Evolutionary conservation across 179 eudicot species (phyloP).

Genomic region (Corrigiola litoralis): DNA sequence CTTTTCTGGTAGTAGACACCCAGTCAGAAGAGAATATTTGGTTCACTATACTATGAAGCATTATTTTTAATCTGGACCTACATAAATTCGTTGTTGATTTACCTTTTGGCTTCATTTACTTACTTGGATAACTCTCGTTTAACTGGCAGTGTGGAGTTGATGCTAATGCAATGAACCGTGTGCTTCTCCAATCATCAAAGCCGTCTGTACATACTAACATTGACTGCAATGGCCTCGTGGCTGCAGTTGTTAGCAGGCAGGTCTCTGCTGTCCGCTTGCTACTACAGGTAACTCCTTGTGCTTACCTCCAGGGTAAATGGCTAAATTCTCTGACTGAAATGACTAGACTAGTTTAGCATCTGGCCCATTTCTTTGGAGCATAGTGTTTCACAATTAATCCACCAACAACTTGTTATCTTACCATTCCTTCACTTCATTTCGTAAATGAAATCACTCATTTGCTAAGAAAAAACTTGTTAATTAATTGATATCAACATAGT

Average conservation of each 20-base stretch:
- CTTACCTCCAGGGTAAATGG: neutral
- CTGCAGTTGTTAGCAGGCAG: constrained; percentile 84
- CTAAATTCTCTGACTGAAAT: neutral
- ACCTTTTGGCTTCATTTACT: constrained; percentile 8
- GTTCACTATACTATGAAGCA: neutral
- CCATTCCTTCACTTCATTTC: neutral
- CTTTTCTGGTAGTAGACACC: neutral
- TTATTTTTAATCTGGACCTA: neutral
- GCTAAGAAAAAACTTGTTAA: too few species aligned
- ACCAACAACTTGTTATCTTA: neutral
- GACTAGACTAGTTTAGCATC: constrained; percentile 8
- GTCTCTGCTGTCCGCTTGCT: constrained; percentile 59
- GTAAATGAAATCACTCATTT: too few species aligned
- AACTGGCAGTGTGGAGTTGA: constrained; percentile 75
- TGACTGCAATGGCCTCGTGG: constrained; percentile 74
- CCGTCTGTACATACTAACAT: constrained; percentile 77
- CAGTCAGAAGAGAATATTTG: neutral
- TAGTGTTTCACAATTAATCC: neutral
- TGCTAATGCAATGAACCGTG: constrained; percentile 57
- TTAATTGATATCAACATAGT: too few species aligned
- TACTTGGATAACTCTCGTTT: neutral
- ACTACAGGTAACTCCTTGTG: constrained; percentile 55
- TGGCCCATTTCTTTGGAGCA: neutral
- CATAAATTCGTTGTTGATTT: neutral
- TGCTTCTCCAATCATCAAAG: constrained; percentile 71